Conservation (phyloP, 164 flowering plant species). For the Saururus chinensis region DNA sequence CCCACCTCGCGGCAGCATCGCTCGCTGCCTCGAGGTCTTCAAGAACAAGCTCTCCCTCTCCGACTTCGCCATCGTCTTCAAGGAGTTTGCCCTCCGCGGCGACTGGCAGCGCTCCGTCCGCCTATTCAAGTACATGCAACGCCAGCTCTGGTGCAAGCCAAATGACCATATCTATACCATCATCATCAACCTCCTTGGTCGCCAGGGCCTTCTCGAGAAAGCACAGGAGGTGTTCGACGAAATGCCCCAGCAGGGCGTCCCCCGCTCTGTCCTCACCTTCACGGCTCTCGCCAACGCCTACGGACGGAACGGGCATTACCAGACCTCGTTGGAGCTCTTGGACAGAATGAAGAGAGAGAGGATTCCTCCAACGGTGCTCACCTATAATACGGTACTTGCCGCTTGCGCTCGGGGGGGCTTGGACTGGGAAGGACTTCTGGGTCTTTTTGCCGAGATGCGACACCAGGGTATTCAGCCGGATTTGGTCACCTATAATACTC, state of each 20-base stretch:
- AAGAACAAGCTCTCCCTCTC: conserved; percentile 73
- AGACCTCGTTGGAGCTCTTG: conserved; percentile 51
- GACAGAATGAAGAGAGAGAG: conserved; percentile 67
- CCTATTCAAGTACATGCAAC: conserved; percentile 88
- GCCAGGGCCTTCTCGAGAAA: conserved; percentile 81
- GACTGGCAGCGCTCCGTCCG: conserved; percentile 94
- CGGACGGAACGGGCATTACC: conserved; percentile 72
- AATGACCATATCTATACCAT: conserved; percentile 86
- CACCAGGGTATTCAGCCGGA: conserved; percentile 92
- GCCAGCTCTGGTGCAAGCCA: conserved; percentile 96
- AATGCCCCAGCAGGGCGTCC: conserved; percentile 60
- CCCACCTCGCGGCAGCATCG: conserved; percentile 93
- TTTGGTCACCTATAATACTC: conserved; percentile 73
- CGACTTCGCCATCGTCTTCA: conserved; percentile 77
- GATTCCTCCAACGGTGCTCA: conserved; percentile 57
- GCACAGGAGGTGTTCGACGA: conserved; percentile 73
- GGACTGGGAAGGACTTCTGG: conserved; percentile 82
- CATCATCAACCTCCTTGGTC: conserved; percentile 66
- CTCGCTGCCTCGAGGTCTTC: conserved; percentile 73
- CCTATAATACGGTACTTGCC: conserved; percentile 79
- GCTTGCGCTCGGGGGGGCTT: conserved; percentile 90
- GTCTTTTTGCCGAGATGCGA: conserved; percentile 92
- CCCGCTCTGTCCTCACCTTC: conserved; percentile 55
- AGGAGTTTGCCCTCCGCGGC: conserved; percentile 81
- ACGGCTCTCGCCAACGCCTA: conserved; percentile 83